Base-by-base conservation (phyloP, 305 asterid species). In the Solanum hybrid region DNA sequence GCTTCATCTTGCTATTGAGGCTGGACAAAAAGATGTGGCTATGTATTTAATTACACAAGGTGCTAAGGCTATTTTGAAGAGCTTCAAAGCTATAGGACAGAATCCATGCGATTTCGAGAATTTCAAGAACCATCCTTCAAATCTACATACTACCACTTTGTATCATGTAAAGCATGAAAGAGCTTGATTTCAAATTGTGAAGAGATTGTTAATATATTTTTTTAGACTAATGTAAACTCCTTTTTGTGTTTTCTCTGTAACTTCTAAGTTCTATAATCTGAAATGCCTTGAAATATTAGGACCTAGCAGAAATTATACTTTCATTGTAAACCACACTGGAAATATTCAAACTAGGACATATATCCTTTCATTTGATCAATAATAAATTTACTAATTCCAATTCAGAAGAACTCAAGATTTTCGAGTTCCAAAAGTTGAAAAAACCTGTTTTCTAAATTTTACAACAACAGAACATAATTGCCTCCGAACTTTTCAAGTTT, bases 1-100 rank as follows among this genome's bases (percentile, higher is more conserved):
- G 31, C 92, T 95, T 34, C 93, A 94, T 9, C 92, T 95, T 7
- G 98, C 99, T 1, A 94, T 92, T 5, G 98, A 94, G 88, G 93
- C 94, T 0, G 95, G 95, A 0, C 96, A 94, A 80, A 91, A 92
- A 19, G 92, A 92, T 92, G 94, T 96, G n/a, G 96, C 96, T 1
- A 86, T 94, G 93, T 91, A 86, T 91, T 91, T 96, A 64, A 34
- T 96, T 69, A 91, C 95, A 34, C 93, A 89, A 88, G 99, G 97
- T 88, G 98, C 97, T 69, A 94, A 90, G n/a, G 94, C 97, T 7
- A 94, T 92, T 82, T 78, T 94, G 90, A 96, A 95, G 91, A 92
- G 95, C 90, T 88, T 96, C 66, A 89, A 93, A 88, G 92, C 93
- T 78, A 89, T 93, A 90, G 92, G 93, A n/a, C 40, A 88, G 80